Base-by-base conservation (phyloP, 129 eudicot species). In the Sambucus nigra region DNA sequence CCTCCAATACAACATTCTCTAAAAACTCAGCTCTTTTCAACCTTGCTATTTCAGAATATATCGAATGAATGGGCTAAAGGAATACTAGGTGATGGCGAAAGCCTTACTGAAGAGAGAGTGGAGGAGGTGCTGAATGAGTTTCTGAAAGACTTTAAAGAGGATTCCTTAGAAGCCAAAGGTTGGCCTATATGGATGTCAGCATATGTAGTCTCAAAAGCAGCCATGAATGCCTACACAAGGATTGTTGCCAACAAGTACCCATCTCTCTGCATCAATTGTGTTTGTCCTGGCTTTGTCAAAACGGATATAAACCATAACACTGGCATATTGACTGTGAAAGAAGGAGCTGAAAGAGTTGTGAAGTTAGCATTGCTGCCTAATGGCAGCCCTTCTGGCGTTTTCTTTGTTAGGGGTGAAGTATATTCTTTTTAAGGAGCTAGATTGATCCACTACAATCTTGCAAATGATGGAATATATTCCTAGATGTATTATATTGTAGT, bases 141-240 rank as follows among this genome's bases (percentile, higher is more conserved):
- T 47, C 81, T 86, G 14, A 63, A 60, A 47, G 81, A 81, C 55
- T 64, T 72, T 50, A 75, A 81, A 46, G 92, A 67, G 17, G 66
- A 65, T 11, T 21, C 63, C 4, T 6, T 72, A 26, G 59, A 53
- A 51, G 69, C 70, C 8, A 80, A 78, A 47, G 64, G 57, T 0
- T 86, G 95, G 95, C 95, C 92, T 19, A 0, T 24, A 5, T 20
- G 3, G 11, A n/a, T 73, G 22, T 53, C 74, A 18, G 84, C 92
- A 15, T 86, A 86, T 31, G 53, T 40, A 5, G 51, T 81, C 47
- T 72, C 86, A 1, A 86, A 86, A 75, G 91, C 91, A 39, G 72
- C 83, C 25, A 25, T 86, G 72, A 86, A 75, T 47, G 78, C 84
- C 0, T 81, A 81, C 79, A 81, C 95, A 16, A 77, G 83, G 64